phyloP scores from a whole-genome alignment of 768 basidiomycete genomes.

The Amyloporia xantha region DNA sequence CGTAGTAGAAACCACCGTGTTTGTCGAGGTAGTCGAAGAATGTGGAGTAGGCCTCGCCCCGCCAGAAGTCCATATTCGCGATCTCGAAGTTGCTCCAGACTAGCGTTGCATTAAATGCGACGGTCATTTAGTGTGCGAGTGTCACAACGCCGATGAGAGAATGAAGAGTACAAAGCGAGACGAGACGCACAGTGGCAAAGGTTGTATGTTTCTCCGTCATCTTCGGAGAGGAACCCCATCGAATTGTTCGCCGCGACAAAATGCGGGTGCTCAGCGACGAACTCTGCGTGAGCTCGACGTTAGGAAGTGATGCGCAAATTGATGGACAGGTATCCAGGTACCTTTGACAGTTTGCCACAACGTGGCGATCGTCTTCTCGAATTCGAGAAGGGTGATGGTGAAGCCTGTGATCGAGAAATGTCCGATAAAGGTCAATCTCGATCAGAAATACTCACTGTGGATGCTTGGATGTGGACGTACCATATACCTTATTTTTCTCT shows the following conservation, averaged over 20 bases:
- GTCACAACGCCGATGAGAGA: no score
- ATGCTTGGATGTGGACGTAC: conserved; percentile 26
- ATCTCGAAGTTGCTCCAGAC: conserved; percentile 77
- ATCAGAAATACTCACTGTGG: conserved; percentile 27
- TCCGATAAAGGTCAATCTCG: background rate
- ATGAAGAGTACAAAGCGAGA: no score
- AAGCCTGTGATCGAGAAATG: conserved; percentile 34
- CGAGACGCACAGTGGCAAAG: conserved; percentile 50
- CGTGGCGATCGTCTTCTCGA: conserved; percentile 53
- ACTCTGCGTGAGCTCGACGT: conserved; percentile 33
- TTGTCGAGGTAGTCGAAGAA: conserved; percentile 81
- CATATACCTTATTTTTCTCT: conserved; percentile 62
- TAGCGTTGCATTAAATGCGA: conserved; percentile 12
- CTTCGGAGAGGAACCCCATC: conserved; percentile 58
- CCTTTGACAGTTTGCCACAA: conserved; percentile 61
- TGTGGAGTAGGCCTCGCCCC: conserved; percentile 71
- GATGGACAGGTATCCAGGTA: conserved; percentile 11
- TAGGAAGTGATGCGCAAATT: conserved; percentile 24
- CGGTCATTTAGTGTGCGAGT: background rate
- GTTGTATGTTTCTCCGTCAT: conserved; percentile 60
- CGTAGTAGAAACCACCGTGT: conserved; percentile 88
- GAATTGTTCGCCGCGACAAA: conserved; percentile 52
- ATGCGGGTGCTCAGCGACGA: conserved; percentile 46
- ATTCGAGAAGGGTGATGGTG: conserved; percentile 61
- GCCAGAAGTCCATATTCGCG: conserved; percentile 84